These are phyloP conservation scores for Dactylonectria estremocensis DNA, from an alignment of 2,329 filamentous ascomycete genomes.

Conservation along the genomic window DNA sequence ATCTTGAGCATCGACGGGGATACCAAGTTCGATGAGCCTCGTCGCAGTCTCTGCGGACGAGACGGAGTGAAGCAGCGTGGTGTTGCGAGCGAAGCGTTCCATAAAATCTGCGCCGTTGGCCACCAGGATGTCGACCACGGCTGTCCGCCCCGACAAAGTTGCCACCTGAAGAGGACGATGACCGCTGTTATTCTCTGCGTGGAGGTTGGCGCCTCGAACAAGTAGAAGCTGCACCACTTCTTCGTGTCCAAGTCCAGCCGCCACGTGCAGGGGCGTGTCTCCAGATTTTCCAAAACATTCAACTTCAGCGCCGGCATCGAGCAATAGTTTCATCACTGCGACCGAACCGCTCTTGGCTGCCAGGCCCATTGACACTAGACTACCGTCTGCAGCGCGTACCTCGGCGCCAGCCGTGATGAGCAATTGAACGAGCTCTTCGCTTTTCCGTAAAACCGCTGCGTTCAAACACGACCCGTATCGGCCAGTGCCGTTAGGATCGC, in stretches of 20 bases:
- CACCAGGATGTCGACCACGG: too few species aligned
- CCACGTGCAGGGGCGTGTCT: background rate
- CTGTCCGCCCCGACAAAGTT: too few species aligned
- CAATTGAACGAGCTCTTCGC: constrained; percentile 2
- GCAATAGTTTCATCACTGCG: background rate
- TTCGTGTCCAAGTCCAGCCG: background rate
- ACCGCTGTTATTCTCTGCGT: background rate
- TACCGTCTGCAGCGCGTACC: background rate
- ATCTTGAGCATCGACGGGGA: too few species aligned
- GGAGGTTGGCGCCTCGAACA: background rate
- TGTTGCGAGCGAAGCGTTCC: too few species aligned
- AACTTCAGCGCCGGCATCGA: constrained; percentile 10
- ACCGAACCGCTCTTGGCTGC: background rate
- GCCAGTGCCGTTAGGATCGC: background rate
- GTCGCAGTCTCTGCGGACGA: too few species aligned
- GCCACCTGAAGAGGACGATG: too few species aligned
- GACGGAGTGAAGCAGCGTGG: too few species aligned
- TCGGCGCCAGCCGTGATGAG: background rate
- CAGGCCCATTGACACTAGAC: background rate
- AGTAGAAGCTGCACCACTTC: constrained; percentile 9
- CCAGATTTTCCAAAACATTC: background rate
- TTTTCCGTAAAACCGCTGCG: constrained; percentile 1
- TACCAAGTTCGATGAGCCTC: too few species aligned
- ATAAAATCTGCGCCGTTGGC: too few species aligned
- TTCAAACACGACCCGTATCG: constrained; percentile 3